A percentile compares a stretch with the other conserved stretches of the same genome.
Conservation (phyloP, 768 basidiomycete genomes). For the Chalciporus pseudorubinellus region DNA sequence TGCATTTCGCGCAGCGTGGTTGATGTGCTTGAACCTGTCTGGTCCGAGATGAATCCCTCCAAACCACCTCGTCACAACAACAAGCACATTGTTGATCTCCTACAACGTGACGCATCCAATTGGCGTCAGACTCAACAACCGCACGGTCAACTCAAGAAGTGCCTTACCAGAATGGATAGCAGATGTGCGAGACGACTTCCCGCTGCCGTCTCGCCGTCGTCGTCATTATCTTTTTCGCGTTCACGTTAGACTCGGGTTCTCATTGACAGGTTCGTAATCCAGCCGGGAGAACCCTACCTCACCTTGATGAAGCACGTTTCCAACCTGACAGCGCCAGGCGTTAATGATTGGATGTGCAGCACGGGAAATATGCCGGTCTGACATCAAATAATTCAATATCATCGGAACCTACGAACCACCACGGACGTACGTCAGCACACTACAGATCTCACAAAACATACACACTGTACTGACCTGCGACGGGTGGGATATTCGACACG, state of each 20-base stretch:
- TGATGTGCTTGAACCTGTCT: slow-evolving; percentile 90
- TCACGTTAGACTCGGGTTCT: slow-evolving; percentile 2
- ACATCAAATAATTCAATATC: slow-evolving; percentile 63
- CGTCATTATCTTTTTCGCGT: slow-evolving; percentile 73
- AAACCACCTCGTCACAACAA: slow-evolving; percentile 91
- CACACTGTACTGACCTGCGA: slow-evolving; percentile 50
- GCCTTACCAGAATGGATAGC: slow-evolving; percentile 75
- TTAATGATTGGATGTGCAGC: slow-evolving; percentile 80
- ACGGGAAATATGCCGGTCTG: slow-evolving; percentile 69
- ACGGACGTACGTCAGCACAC: not conserved
- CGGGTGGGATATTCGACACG: slow-evolving; percentile 75
- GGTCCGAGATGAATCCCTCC: slow-evolving; percentile 90
- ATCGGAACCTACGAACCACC: slow-evolving; percentile 55
- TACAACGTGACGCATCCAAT: slow-evolving; percentile 26
- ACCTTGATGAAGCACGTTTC: slow-evolving; percentile 74
- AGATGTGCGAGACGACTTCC: slow-evolving; percentile 89
- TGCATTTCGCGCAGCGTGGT: slow-evolving; percentile 90
- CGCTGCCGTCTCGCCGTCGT: slow-evolving; percentile 92
- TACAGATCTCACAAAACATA: not conserved
- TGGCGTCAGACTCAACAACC: not conserved
- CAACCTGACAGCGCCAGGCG: slow-evolving; percentile 76
- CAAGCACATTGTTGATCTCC: slow-evolving; percentile 82
- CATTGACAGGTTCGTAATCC: not conserved
- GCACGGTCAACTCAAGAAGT: not conserved
- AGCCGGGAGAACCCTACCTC: slow-evolving; percentile 7